Conservation (phyloP, 228 moss, liverwort and hornwort genomes). For the Sphagnum magellanicum region DNA sequence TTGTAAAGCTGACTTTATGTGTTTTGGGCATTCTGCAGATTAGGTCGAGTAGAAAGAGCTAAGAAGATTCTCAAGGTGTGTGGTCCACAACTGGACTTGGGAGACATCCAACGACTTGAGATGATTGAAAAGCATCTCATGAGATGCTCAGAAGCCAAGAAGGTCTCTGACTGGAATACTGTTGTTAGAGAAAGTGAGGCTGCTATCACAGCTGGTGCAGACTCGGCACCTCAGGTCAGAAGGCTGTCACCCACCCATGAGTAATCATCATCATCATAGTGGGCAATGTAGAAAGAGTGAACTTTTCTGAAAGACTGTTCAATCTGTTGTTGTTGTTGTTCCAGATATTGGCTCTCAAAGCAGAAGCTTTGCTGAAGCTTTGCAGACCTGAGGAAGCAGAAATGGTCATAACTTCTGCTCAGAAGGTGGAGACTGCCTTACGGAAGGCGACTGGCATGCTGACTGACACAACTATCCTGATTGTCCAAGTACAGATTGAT, state of each 20-base stretch:
- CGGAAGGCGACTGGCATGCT: slow-evolving; percentile 42
- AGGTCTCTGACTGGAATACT: slow-evolving; percentile 50
- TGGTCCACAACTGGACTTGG: slow-evolving; percentile 52
- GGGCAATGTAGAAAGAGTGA: too few relatives aligned
- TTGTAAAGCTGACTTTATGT: too few relatives aligned
- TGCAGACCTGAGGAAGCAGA: slow-evolving; percentile 77
- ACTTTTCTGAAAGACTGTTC: too few relatives aligned
- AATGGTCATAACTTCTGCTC: slow-evolving; percentile 29
- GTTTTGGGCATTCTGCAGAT: slow-evolving; percentile 29
- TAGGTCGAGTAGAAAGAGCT: slow-evolving; percentile 80
- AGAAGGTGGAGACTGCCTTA: slow-evolving; percentile 48
- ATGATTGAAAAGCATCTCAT: slow-evolving; percentile 66
- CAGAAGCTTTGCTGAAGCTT: slow-evolving; percentile 83
- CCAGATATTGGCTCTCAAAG: slow-evolving; percentile 77
- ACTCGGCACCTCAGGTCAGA: slow-evolving; percentile 69
- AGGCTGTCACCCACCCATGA: too few relatives aligned
- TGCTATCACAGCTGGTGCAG: slow-evolving; percentile 68
- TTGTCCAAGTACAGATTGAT: slow-evolving; percentile 64
- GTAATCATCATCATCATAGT: too few relatives aligned
- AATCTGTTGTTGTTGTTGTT: slow-evolving; percentile 1
- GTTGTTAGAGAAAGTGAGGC: slow-evolving; percentile 65
- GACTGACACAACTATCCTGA: slow-evolving; percentile 35
- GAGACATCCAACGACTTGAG: slow-evolving; percentile 62
- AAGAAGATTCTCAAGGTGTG: slow-evolving; percentile 46
- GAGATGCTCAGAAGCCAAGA: slow-evolving; percentile 54